Conservation (phyloP, 352 stramenopile genomes). For the Discostella stelligera region DNA sequence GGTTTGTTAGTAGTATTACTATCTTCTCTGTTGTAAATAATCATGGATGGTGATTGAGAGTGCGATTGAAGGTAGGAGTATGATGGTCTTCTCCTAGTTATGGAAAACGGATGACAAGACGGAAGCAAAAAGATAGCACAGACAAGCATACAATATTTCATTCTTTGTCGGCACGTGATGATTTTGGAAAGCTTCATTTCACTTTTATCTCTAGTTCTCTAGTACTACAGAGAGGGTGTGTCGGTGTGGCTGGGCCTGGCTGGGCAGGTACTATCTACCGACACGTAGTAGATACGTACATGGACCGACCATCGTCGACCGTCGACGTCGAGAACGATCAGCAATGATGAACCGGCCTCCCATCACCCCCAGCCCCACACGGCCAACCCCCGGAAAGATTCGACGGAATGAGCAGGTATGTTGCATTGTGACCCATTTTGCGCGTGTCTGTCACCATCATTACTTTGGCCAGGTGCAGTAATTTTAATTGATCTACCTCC, state of each 20-base stretch:
- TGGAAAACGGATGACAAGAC: not conserved
- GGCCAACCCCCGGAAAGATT: slow-evolving; percentile 3
- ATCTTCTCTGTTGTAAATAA: not conserved
- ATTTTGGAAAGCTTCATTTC: not conserved
- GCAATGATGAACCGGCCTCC: slow-evolving; percentile 11
- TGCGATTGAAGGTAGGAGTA: not conserved
- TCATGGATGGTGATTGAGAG: not conserved
- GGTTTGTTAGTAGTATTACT: not conserved
- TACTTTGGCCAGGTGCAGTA: too few species aligned
- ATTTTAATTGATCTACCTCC: slow-evolving; percentile 2
- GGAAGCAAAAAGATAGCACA: not conserved
- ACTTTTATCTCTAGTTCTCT: too few species aligned
- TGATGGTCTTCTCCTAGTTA: not conserved
- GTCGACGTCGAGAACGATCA: not conserved
- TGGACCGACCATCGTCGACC: too few species aligned
- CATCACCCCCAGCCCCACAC: slow-evolving; percentile 31
- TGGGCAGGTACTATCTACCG: too few species aligned
- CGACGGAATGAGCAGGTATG: slow-evolving; percentile 20
- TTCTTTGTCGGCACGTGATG: not conserved
- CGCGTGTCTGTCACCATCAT: not conserved
- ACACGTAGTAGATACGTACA: too few species aligned
- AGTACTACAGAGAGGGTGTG: too few species aligned
- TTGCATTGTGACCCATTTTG: not conserved
- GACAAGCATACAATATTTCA: not conserved
- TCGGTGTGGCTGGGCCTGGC: too few species aligned